Conservation (phyloP, 306 rosid genomes). For the Cicer chorassanicum region DNA sequence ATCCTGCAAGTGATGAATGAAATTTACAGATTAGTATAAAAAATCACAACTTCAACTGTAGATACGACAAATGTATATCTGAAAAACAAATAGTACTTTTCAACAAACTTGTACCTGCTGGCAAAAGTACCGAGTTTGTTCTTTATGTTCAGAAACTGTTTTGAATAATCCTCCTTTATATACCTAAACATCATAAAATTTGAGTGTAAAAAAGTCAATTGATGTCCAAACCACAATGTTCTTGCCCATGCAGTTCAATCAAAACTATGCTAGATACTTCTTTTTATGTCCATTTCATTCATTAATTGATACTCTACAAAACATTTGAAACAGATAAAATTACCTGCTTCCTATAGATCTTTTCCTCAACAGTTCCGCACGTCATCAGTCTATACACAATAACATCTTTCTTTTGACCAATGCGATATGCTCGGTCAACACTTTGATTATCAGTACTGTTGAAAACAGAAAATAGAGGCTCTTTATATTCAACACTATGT, state of each 20-base stretch:
- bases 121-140: constrained; percentile 88
- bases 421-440: constrained; percentile 97
- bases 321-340: constrained; percentile 5
- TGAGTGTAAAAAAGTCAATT: constrained; percentile 26
- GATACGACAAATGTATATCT: constrained; percentile 1
- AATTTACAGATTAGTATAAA: constrained; percentile 31
- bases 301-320: background rate
- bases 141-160: constrained; percentile 95
- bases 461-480: constrained; percentile 28
- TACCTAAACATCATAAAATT: constrained; percentile 55
- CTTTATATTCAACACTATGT: background rate
- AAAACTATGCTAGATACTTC: constrained; percentile 1
- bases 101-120: constrained; percentile 70
- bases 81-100: constrained; percentile 13
- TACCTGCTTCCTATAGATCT: constrained; percentile 95
- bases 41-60: background rate
- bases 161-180: constrained; percentile 86
- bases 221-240: background rate
- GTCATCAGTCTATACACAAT: constrained; percentile 93
- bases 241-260: constrained; percentile 13
- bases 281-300: background rate
- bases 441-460: constrained; percentile 93
- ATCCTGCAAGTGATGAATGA: constrained; percentile 61
- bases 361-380: constrained; percentile 95
- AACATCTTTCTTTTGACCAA: constrained; percentile 92